Percentiles rank a stretch among this genome's conserved stretches.
These are phyloP conservation scores for Lecanicillium sp. DNA, from an alignment of 2,329 filamentous ascomycete species.

Conservation along the genomic window DNA sequence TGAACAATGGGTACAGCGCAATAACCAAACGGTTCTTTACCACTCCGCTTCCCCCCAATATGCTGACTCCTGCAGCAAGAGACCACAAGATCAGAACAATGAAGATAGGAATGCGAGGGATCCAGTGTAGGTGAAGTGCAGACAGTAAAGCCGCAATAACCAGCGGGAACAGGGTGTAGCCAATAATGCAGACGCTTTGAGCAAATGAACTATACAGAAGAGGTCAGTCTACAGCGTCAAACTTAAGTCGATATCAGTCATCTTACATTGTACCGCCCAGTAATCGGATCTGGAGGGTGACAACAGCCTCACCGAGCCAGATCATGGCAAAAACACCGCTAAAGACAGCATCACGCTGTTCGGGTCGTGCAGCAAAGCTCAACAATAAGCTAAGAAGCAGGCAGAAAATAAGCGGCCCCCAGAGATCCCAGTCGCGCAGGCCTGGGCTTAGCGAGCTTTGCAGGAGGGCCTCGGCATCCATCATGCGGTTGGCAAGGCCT, in stretches of 20 bases:
- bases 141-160: conserved; percentile 89
- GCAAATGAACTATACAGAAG: conserved; percentile 70
- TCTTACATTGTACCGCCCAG: conserved; percentile 92
- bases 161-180: conserved; percentile 94
- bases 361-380: conserved; percentile 67
- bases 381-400: conserved; percentile 80
- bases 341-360: conserved; percentile 85
- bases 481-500: conserved; percentile 50
- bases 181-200: conserved; percentile 95
- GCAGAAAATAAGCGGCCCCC: conserved; percentile 94
- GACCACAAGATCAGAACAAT: conserved; percentile 85
- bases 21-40: conserved; percentile 90
- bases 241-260: conserved; percentile 3
- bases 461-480: conserved; percentile 55
- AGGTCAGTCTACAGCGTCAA: conserved; percentile 12
- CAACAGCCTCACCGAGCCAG: conserved; percentile 93
- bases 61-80: conserved; percentile 89
- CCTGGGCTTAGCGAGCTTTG: conserved; percentile 78
- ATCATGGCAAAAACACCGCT: conserved; percentile 94
- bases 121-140: conserved; percentile 68
- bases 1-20: conserved; percentile 88
- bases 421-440: conserved; percentile 93
- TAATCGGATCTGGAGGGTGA: conserved; percentile 96
- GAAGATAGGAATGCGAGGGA: conserved; percentile 85
- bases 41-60: conserved; percentile 89